A percentile compares a stretch with the other conserved stretches of the same genome.
Evolutionary conservation across 305 asterid species (phyloP).

Genomic region (Fraxinus sp.): DNA sequence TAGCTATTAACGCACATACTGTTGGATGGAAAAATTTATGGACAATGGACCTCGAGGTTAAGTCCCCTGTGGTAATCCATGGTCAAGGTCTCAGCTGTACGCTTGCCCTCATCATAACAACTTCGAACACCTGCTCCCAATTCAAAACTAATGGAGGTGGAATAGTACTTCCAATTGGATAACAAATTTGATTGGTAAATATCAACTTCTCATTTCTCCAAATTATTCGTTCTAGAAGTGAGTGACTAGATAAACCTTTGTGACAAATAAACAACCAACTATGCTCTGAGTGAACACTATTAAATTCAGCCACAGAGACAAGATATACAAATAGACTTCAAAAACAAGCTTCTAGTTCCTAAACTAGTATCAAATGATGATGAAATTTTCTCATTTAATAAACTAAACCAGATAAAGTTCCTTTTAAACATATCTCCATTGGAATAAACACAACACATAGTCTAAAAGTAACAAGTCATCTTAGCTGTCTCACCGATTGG

Average conservation of each 20-base stretch:
- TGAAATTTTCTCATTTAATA: background rate
- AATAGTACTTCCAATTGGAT: background rate
- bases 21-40: background rate
- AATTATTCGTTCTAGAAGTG: background rate
- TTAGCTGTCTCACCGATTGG: slow-evolving; percentile 65
- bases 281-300: background rate
- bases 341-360: background rate
- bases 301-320: background rate
- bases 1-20: background rate
- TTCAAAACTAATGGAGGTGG: slow-evolving; percentile 10
- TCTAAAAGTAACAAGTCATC: background rate
- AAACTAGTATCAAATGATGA: background rate
- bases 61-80: slow-evolving; percentile 93
- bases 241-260: background rate
- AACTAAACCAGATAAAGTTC: background rate
- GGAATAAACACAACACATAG: background rate
- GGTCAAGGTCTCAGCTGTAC: slow-evolving; percentile 78
- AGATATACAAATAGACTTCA: background rate
- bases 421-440: background rate
- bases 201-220: background rate
- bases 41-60: slow-evolving; percentile 57
- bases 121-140: slow-evolving; percentile 66
- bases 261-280: background rate
- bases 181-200: background rate
- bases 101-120: slow-evolving; percentile 90